Evolutionary conservation across 2,329 filamentous ascomycete species (phyloP), one percentile per base, ranked within the genome.

Genomic region (Cadophora luteo-olivacea): DNA sequence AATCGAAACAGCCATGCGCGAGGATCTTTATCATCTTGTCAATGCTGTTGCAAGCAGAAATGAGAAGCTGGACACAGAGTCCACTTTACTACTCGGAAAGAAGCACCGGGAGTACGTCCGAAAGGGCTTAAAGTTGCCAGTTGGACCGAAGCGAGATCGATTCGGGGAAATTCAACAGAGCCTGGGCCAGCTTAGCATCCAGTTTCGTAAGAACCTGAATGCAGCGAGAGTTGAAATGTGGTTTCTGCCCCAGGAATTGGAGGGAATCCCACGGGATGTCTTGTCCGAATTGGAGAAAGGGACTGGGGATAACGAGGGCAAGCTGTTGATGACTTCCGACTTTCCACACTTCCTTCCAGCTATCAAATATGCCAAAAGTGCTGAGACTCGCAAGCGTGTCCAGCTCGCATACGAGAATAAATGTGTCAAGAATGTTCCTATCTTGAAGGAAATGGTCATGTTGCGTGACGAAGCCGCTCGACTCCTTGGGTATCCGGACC

Each of bases 1-100:
- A 63, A 93, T 94, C 72, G 91, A 94, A 80, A 87, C 87, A 68
- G 86, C 84, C 77, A 93, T 93, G 91, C 87, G 92, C 64, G 90
- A 94, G 80, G 92, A 94, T 72, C 85, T 94, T 68, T 94, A 91
- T 83, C 82, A 83, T 72, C 82, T 88, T 2, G 85, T 90, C 38
- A 84, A 89, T 58, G 84, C 84, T 54, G 82, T 85, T 41, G 85
- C 83, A 73, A 77, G 84, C 70, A 81, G 85, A 52, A 82, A 86
- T 19, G 84, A 87, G 75, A 85, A 86, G 75, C 82, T 93, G 41
- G 88, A 92, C 61, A 81, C 86, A 0, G 92, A 94, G 80, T 89
- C 87, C 67, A 80, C 87, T 69, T 86, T 89, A 16, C 79, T 93
- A 71, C 82, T 94, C n/a, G 88, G 92, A 79, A 92, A 91, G 80